phyloP scores from a whole-genome alignment of 108 stramenopile genomes.

The Fistulifera pelliculosa region DNA sequence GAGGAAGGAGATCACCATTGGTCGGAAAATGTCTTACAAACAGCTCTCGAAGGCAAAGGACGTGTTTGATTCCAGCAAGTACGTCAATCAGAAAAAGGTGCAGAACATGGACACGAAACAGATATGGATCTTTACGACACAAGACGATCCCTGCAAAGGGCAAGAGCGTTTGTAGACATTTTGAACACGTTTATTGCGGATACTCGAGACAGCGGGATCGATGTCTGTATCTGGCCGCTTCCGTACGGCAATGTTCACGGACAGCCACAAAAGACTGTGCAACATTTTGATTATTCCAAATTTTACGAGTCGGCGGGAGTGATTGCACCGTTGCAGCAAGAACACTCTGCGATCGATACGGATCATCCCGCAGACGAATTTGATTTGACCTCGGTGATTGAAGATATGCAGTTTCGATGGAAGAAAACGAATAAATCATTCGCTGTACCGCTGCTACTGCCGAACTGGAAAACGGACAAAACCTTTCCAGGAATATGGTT shows the following conservation, averaged over 20 bases:
- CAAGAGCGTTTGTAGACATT: slow-evolving; percentile 19
- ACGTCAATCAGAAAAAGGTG: slow-evolving; percentile 18
- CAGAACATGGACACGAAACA: slow-evolving; percentile 43
- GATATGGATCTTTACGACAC: slow-evolving; percentile 74
- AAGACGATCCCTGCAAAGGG: slow-evolving; percentile 39
- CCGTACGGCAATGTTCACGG: slow-evolving; percentile 8
- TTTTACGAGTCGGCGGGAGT: slow-evolving; percentile 16
- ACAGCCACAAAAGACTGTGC: not conserved
- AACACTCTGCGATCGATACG: not conserved
- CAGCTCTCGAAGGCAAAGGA: slow-evolving; percentile 37
- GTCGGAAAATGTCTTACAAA: not conserved
- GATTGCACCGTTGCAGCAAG: slow-evolving; percentile 7
- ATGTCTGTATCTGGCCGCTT: slow-evolving; percentile 52
- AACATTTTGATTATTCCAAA: slow-evolving; percentile 7
- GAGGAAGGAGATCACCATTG: not conserved
- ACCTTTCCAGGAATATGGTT: not conserved
- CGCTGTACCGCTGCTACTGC: slow-evolving; percentile 46
- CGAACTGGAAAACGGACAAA: slow-evolving; percentile 34
- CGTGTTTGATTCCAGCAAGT: slow-evolving; percentile 43
- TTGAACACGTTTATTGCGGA: slow-evolving; percentile 38
- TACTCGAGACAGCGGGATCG: slow-evolving; percentile 33
- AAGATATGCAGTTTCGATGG: slow-evolving; percentile 5
- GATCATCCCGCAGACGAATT: not conserved
- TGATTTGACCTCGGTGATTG: not conserved
- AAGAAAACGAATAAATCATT: slow-evolving; percentile 22